These are phyloP conservation scores for Moniliophthora roreri DNA, from an alignment of 1,284 basidiomycete species.

Conservation along the genomic window DNA sequence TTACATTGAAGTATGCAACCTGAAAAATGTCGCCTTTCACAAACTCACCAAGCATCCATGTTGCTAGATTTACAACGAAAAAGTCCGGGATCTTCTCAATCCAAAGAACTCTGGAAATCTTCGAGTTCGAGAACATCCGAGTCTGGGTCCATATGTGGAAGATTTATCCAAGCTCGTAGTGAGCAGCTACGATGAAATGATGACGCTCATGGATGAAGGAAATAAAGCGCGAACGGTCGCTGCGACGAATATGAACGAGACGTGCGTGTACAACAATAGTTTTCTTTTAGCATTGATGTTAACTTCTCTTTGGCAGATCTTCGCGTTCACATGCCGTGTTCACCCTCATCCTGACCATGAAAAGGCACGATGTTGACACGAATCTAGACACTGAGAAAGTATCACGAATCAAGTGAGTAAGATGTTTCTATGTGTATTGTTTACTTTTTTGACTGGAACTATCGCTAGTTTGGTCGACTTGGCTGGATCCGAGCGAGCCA, in stretches of 20 bases:
- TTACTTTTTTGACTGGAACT: background rate
- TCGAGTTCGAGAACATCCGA: conserved; percentile 95
- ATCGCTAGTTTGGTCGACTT: conserved; percentile 80
- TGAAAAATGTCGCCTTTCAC: conserved; percentile 3
- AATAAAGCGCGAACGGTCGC: conserved; percentile 98
- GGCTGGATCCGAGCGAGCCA: conserved; percentile 96
- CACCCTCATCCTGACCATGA: conserved; percentile 91
- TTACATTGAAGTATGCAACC: conserved; percentile 78
- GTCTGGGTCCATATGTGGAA: conserved; percentile 94
- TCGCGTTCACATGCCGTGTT: conserved; percentile 98
- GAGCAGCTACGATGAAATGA: conserved; percentile 91
- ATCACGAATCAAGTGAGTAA: conserved; percentile 83
- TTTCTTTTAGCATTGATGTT: conserved; percentile 11
- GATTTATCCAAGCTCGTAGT: conserved; percentile 94
- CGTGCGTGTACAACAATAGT: conserved; percentile 38
- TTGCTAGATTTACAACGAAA: conserved; percentile 93
- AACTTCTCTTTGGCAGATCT: conserved; percentile 50
- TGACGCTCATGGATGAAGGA: conserved; percentile 99
- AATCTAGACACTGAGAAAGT: conserved; percentile 95
- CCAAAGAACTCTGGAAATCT: conserved; percentile 97
- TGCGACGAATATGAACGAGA: conserved; percentile 99
- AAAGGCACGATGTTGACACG: conserved; percentile 78
- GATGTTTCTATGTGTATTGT: conserved; percentile 6
- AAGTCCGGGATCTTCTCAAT: conserved; percentile 95
- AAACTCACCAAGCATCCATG: conserved; percentile 2